Base-by-base conservation (phyloP, 352 stramenopile genomes). In the Phytophthora sansomeana region DNA sequence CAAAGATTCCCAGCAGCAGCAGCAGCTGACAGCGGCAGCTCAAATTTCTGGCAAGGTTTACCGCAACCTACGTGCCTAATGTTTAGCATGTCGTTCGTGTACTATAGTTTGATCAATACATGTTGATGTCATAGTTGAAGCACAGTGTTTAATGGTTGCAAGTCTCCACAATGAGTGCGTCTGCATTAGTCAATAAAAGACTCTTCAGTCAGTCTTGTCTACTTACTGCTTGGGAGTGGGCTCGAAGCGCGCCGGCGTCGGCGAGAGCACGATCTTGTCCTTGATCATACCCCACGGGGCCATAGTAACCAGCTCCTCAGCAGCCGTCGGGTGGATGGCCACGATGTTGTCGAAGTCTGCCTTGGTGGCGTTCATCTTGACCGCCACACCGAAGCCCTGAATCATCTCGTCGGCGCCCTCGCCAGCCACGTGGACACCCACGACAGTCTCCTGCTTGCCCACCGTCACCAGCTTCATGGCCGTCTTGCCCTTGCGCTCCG, bases 361-460 rank as follows among this genome's bases (percentile, higher is more conserved):
- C 72, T 98, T 98, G 48, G 96, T 99, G 21, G 93, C 95, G 68
- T 96, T 96, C 92, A 98, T 98, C 78, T 99, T 99, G 68, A 99
- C 90, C 4, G 97, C 97, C 4, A 99, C 94, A 32, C 86, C 97
- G 70, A 99, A 99, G 61, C 97, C 97, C 80, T 99, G 97, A 49
- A 99, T 87, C 89, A 99, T 98, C 83, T 99, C 97, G 77, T 99
- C 97, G 4, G 89, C 91, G 44, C 87, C 90, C 47, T 97, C 88
- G 54, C 95, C 97, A 59, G 98, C 92, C 39, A 98, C 79, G 79
- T 99, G 97, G 3, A 99, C 77, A 36, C 97, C 97, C 36, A 99
- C 95, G 26, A 99, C 96, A 14, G 80, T 86, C 72, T 98, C 92
- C 29, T 94, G 56, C 48, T 79, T 58, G 33, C 91, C 92, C 16